Percentiles rank a stretch among this genome's conserved stretches.
Evolutionary conservation across 2,329 filamentous ascomycete genomes (phyloP).

Genomic region (Macrophomina phaseolina): DNA sequence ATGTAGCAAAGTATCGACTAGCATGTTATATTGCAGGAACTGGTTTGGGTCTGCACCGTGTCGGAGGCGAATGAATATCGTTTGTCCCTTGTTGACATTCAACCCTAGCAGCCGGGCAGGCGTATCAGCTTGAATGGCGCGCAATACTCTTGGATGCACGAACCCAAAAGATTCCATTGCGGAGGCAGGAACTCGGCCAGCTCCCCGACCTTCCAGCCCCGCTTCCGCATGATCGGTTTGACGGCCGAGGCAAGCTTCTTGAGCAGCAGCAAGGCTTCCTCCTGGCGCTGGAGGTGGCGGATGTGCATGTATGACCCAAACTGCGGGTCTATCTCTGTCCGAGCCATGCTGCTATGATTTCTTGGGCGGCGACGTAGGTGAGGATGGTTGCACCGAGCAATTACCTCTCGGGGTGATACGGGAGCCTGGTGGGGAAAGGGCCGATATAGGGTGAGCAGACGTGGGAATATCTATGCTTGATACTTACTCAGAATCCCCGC

Average conservation of each 20-base stretch:
- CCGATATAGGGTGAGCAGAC: no score
- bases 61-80: conserved; percentile 82
- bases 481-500: background rate
- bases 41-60: conserved; percentile 74
- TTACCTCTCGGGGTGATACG: background rate
- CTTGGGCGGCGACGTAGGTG: background rate
- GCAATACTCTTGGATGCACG: conserved; percentile 27
- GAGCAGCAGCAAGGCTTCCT: conserved; percentile 63
- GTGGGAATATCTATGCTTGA: background rate
- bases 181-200: conserved; percentile 86
- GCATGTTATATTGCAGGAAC: conserved; percentile 79
- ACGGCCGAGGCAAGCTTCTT: conserved; percentile 85
- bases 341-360: conserved; percentile 13
- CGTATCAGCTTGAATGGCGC: conserved; percentile 6
- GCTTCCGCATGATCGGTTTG: conserved; percentile 92
- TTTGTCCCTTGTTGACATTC: conserved; percentile 77
- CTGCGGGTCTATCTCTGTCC: conserved; percentile 53
- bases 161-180: conserved; percentile 74
- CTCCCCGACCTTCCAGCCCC: conserved; percentile 77
- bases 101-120: conserved; percentile 56
- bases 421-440: background rate
- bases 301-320: conserved; percentile 59
- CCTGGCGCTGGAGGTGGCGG: conserved; percentile 49
- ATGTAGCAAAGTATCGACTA: conserved; percentile 91
- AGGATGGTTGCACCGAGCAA: conserved; percentile 2